phyloP scores from a whole-genome alignment of 1,284 basidiomycete species.

The Earliella scabrosa region DNA sequence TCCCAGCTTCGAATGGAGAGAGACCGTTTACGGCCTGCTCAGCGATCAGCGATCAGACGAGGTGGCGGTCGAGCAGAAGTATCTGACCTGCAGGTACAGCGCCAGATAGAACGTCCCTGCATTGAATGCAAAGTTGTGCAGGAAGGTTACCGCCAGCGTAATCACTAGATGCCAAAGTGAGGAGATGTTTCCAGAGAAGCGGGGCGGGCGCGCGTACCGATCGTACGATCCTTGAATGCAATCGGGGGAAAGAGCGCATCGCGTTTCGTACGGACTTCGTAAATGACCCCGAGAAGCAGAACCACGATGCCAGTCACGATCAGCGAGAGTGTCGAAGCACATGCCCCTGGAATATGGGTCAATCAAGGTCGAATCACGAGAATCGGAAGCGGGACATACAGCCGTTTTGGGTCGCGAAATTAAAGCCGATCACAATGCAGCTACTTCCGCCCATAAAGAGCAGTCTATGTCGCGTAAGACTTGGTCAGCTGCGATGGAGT shows the following conservation, averaged over 20 bases:
- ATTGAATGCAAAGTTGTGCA: slow-evolving; percentile 81
- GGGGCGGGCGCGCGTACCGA: slow-evolving; percentile 46
- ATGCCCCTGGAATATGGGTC: slow-evolving; percentile 51
- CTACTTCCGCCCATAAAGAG: slow-evolving; percentile 78
- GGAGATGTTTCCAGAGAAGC: slow-evolving; percentile 21
- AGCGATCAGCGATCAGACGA: slow-evolving; percentile 19
- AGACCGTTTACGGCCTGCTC: slow-evolving; percentile 66
- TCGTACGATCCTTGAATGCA: slow-evolving; percentile 61
- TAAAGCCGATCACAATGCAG: slow-evolving; percentile 76
- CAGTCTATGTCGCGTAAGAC: slow-evolving; percentile 44
- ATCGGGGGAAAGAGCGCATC: slow-evolving; percentile 74
- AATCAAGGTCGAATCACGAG: slow-evolving; percentile 5
- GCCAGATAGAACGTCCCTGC: slow-evolving; percentile 84
- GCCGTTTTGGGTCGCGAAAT: slow-evolving; percentile 65
- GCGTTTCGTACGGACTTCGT: slow-evolving; percentile 66
- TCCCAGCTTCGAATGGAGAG: slow-evolving; percentile 68
- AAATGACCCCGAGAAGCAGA: slow-evolving; percentile 60
- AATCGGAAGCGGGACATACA: slow-evolving; percentile 51
- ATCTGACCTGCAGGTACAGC: slow-evolving; percentile 72
- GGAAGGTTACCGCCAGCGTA: slow-evolving; percentile 68
- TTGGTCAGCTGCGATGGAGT: slow-evolving; percentile 16
- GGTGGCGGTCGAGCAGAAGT: slow-evolving; percentile 2
- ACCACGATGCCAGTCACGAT: slow-evolving; percentile 58
- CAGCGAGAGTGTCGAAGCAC: slow-evolving; percentile 61
- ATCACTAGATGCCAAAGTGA: slow-evolving; percentile 49